These are phyloP conservation scores for Atkinsonella texensis DNA, from an alignment of 2,329 filamentous ascomycete species.

Conservation along the genomic window DNA sequence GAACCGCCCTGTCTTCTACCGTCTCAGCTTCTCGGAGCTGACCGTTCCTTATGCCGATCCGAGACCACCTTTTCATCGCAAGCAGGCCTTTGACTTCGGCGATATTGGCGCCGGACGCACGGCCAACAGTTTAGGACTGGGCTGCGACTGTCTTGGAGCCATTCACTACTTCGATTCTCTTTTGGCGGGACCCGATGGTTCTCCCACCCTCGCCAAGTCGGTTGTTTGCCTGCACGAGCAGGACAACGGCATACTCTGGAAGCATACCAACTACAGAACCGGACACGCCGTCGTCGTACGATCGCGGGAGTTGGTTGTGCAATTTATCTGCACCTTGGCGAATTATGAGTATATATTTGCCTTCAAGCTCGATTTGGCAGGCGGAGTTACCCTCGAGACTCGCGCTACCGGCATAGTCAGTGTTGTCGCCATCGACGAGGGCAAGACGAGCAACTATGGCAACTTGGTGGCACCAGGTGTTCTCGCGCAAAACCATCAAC, in stretches of 20 bases:
- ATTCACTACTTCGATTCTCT: conserved; percentile 53
- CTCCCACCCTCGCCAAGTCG: conserved; percentile 38
- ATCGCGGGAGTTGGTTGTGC: conserved; percentile 50
- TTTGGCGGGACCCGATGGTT: conserved; percentile 40
- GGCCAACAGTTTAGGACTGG: conserved; percentile 56
- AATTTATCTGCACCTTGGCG: conserved; percentile 55
- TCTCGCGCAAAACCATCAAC: conserved; percentile 58
- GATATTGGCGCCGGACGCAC: conserved; percentile 53
- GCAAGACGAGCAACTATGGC: conserved; percentile 39
- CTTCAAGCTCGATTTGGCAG: conserved; percentile 48
- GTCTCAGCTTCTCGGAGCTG: conserved; percentile 58
- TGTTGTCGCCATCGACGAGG: conserved; percentile 45
- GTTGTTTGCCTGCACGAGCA: conserved; percentile 60
- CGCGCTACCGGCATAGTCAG: conserved; percentile 55
- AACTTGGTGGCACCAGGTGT: conserved; percentile 53
- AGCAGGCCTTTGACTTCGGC: conserved; percentile 62
- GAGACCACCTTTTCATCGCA: conserved; percentile 52
- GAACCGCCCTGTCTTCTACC: conserved; percentile 51
- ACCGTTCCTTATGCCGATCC: conserved; percentile 57
- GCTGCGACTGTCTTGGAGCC: conserved; percentile 58
- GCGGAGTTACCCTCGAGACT: conserved; percentile 47
- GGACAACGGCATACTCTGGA: conserved; percentile 60
- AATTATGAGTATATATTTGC: conserved; percentile 56
- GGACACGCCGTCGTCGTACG: conserved; percentile 47
- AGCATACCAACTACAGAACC: conserved; percentile 59